phyloP scores from a whole-genome alignment of 2,329 filamentous ascomycete species.

The Alternaria rosae region DNA sequence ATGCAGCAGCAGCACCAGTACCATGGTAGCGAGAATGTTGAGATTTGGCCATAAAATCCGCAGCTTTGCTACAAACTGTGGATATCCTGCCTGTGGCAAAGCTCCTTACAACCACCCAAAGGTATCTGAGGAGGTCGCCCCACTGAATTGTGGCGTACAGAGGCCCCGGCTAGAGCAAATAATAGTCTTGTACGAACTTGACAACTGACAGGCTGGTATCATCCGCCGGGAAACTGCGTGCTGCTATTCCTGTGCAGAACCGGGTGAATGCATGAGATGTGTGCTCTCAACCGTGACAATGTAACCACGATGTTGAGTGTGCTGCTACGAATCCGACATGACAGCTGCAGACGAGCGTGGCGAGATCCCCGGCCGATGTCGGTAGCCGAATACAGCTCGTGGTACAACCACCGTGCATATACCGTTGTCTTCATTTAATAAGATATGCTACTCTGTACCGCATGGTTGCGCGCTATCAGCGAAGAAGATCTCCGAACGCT shows the following conservation, averaged over 20 bases:
- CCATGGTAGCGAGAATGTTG: background rate
- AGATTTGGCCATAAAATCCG: background rate
- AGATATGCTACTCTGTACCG: background rate
- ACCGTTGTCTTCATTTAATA: background rate
- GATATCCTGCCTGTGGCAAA: too few species aligned
- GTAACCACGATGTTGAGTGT: background rate
- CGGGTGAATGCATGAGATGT: background rate
- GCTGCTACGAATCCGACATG: constrained; percentile 15
- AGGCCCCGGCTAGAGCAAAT: background rate
- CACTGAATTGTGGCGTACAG: constrained; percentile 3
- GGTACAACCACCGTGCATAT: constrained; percentile 13
- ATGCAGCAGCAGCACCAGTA: background rate
- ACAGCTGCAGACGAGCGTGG: constrained; percentile 29
- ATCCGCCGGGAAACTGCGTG: background rate
- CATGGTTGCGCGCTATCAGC: constrained; percentile 4
- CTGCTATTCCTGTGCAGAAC: background rate
- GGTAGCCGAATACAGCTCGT: constrained; percentile 24
- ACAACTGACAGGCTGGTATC: background rate
- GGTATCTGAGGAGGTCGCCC: background rate
- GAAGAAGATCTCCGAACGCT: constrained; percentile 16
- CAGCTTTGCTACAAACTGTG: background rate
- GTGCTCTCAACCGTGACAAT: background rate
- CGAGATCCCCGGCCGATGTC: constrained; percentile 31
- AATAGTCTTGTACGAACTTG: background rate
- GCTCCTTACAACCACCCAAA: background rate